Base-by-base conservation (phyloP, 164 flowering plant genomes). In the Echeveria elegans region DNA sequence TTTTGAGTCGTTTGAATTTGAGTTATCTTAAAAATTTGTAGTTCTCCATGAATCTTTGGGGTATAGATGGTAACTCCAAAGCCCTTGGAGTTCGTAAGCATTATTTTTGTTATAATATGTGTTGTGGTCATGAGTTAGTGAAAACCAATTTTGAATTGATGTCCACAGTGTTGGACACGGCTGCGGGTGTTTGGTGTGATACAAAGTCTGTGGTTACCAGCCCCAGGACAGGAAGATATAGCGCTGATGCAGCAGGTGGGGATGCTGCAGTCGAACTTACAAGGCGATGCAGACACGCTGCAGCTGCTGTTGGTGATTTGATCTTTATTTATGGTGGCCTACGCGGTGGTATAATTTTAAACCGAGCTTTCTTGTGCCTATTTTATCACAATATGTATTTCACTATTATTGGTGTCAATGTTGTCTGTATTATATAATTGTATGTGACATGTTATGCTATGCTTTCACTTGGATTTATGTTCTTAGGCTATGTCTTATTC, bases 161-260 rank as follows among this genome's bases (percentile, higher is more conserved):
- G n/a, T 77, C 48, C 77, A 16, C 66, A 95, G 99, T 95, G 72
- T 78, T 95, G 87, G 99, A 95, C 77, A 95, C 99, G 62, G 99
- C 99, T 65, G 99, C 99, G 34, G 99, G 99, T 62, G 99, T 95
- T 64, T 95, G 99, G 99, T 95, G 99, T 80, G 99, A 95, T 75
- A 90, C 92, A 8, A 95, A 88, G 70, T 88, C 97, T 69, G 97
- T 95, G 75, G 97, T 95, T 45, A 91, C 97, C 47, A 92, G 80
- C 76, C 97, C 99, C 5, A 86, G 99, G 77, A 88, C 97, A 36
- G 99, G 96, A 62, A 82, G 90, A 79, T 95, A 87, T 72, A 90
- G 97, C 80, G 96, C 96, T 74, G 99, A 89, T 92, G 96, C 99
- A 68, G 96, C 97, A 63, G 97, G 97, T 70, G 99, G 99, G 68